Percentiles rank a stretch among this genome's conserved stretches.
These are phyloP conservation scores for Castanea mollissima DNA, from an alignment of 306 rosid genomes.

Conservation along the genomic window DNA sequence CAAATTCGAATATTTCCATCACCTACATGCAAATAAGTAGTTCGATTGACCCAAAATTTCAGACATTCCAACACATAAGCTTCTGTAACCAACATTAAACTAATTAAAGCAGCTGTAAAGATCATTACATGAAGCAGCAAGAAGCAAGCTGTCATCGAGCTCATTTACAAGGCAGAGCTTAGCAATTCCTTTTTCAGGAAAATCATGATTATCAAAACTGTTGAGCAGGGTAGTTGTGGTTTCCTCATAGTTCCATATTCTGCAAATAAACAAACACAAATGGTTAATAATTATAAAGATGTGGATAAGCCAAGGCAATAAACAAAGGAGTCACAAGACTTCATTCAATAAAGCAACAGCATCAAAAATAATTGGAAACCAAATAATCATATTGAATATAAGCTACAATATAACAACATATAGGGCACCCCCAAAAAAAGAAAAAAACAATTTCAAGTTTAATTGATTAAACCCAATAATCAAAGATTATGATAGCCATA, in stretches of 20 bases:
- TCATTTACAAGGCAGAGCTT: slow-evolving; percentile 94
- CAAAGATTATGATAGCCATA: not conserved
- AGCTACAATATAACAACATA: not conserved
- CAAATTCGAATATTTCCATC: slow-evolving; percentile 92
- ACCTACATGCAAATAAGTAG: slow-evolving; percentile 37
- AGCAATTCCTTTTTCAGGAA: slow-evolving; percentile 90
- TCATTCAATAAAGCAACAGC: not conserved
- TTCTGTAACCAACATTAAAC: slow-evolving; percentile 4
- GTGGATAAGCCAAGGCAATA: not conserved
- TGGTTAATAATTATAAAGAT: slow-evolving; percentile 11
- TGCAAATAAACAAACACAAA: slow-evolving; percentile 29
- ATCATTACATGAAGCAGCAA: slow-evolving; percentile 89
- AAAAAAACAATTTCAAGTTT: not conserved
- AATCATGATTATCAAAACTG: slow-evolving; percentile 86
- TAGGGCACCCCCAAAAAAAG: not conserved
- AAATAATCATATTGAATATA: not conserved
- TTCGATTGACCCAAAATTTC: slow-evolving; percentile 16
- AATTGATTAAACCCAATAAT: not conserved
- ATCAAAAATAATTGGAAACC: slow-evolving; percentile 11
- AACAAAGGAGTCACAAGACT: not conserved
- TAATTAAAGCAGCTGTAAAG: slow-evolving; percentile 17
- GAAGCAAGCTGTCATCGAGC: slow-evolving; percentile 94
- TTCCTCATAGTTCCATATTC: slow-evolving; percentile 91
- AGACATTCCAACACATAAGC: not conserved
- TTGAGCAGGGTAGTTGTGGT: slow-evolving; percentile 74